Evolutionary conservation across 1,284 basidiomycete species (phyloP), one percentile per base, ranked within the genome.

Genomic region (Fistulinella staudtii): DNA sequence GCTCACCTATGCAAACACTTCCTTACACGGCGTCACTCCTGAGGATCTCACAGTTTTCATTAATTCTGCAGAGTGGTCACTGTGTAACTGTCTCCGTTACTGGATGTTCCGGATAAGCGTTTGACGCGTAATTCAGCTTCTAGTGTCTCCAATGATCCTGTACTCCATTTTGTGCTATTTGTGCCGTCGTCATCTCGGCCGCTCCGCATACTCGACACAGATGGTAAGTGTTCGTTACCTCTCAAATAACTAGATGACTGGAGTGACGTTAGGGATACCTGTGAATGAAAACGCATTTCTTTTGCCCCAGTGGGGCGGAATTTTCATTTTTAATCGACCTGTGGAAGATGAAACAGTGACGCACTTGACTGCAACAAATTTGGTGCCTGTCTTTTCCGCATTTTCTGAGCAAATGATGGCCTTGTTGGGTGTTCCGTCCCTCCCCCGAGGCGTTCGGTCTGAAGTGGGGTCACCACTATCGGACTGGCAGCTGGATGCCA

Each of bases 231-330:
- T 31, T 36, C 34, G 39, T 45, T 36, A 36, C 22, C 15, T 23
- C 23, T 8, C 18, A 23, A 22, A n/a, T 53, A 47, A 42, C 27
- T 8, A 31, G 8, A 28, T 43, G 46, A 44, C 41, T 42, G 24
- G 35, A 51, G 15, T 41, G 25, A 25, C 40, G 44, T 47, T 56
- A 81, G 78, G 68, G 27, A 56, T 50, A 8, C 66, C 67, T 2
- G 74, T 74, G 15, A 60, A 63, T 20, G 80, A 77, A 3, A 77
- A 71, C 41, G 80, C 87, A 8, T 99, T 98, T 73, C 76, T 97
- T 20, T 75, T 96, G 2, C 95, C 96, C 1, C 95, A 98, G 66
- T 96, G 92, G 85, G 95, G 96, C 31, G 87, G 92, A 13, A 88
- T 99, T 37, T 78, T 89, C 43, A 76, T 98, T 41, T 69, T 83